Conservation (phyloP, 352 stramenopile genomes). For the Pythium biforme region DNA sequence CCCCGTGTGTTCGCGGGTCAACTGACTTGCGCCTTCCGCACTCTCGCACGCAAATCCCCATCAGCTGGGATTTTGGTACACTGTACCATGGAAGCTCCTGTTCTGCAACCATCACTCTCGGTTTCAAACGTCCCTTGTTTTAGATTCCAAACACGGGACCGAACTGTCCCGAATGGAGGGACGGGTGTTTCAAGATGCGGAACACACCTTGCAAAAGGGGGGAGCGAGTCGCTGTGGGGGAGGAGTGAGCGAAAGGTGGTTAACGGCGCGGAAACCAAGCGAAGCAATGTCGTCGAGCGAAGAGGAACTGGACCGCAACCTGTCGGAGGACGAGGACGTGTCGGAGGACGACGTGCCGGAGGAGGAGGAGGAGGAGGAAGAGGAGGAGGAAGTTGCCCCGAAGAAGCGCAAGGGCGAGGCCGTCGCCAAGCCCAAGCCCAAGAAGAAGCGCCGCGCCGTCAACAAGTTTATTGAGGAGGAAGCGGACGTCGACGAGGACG, state of each 20-base stretch:
- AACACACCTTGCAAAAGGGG: constrained; percentile 11
- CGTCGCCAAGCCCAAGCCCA: constrained; percentile 70
- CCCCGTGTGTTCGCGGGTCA: constrained; percentile 15
- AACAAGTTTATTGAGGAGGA: constrained; percentile 91
- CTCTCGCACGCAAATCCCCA: background rate
- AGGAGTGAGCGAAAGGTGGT: constrained; percentile 21
- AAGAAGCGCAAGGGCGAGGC: constrained; percentile 75
- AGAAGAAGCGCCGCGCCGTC: constrained; percentile 78
- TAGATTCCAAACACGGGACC: background rate
- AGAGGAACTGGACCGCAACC: constrained; percentile 80
- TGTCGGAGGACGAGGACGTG: constrained; percentile 77
- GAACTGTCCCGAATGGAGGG: constrained; percentile 14
- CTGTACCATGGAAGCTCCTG: constrained; percentile 15
- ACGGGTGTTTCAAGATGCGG: constrained; percentile 25
- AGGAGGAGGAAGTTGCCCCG: constrained; percentile 43
- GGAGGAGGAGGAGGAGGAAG: constrained; percentile 48
- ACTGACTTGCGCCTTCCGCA: constrained; percentile 27
- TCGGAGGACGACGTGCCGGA: constrained; percentile 77
- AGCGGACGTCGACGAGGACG: constrained; percentile 85
- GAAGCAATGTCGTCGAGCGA: constrained; percentile 84
- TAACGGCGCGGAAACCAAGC: constrained; percentile 4
- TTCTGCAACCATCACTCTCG: constrained; percentile 18
- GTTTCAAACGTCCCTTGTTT: background rate
- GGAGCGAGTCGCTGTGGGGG: constrained; percentile 4
- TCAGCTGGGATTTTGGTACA: constrained; percentile 16